Conservation (phyloP, 495 filamentous ascomycete species). For the Parachaetomium inaequale region DNA sequence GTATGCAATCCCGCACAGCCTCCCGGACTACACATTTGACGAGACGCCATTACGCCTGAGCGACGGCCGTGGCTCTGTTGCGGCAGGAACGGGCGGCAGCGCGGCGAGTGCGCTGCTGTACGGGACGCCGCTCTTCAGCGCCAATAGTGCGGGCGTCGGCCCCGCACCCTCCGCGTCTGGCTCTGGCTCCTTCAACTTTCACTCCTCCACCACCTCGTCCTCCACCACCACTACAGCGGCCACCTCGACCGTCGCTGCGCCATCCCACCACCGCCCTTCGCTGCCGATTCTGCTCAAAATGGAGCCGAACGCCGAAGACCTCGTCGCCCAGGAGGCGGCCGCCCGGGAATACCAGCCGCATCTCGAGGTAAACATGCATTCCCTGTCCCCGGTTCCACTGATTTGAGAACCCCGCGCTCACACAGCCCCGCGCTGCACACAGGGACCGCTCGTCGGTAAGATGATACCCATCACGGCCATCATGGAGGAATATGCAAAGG, state of each 20-base stretch:
- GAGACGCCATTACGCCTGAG: constrained; percentile 39
- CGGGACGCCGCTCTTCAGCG: constrained; percentile 27
- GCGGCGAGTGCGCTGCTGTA: constrained; percentile 23
- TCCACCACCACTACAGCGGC: constrained; percentile 27
- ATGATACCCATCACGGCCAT: constrained; percentile 74
- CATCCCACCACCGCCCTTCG: constrained; percentile 21
- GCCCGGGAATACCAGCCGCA: constrained; percentile 64
- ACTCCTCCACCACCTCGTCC: constrained; percentile 25
- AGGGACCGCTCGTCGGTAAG: constrained; percentile 81
- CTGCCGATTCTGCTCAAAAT: constrained; percentile 36
- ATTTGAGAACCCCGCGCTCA: constrained; percentile 14
- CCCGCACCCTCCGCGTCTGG: constrained; percentile 34
- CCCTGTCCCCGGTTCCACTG: background rate
- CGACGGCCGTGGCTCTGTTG: constrained; percentile 18
- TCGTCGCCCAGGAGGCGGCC: constrained; percentile 53
- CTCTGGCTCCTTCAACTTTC: constrained; percentile 27
- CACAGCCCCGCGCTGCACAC: constrained; percentile 11
- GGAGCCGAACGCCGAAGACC: constrained; percentile 38
- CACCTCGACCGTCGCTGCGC: constrained; percentile 24
- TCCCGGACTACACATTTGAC: constrained; percentile 46
- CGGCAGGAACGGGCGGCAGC: constrained; percentile 22
- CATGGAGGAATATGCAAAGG: constrained; percentile 83
- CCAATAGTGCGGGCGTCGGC: constrained; percentile 28
- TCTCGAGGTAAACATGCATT: constrained; percentile 50
- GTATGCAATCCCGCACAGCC: constrained; percentile 37